phyloP scores from a whole-genome alignment of 345 rosid species.

The Acer negundo region DNA sequence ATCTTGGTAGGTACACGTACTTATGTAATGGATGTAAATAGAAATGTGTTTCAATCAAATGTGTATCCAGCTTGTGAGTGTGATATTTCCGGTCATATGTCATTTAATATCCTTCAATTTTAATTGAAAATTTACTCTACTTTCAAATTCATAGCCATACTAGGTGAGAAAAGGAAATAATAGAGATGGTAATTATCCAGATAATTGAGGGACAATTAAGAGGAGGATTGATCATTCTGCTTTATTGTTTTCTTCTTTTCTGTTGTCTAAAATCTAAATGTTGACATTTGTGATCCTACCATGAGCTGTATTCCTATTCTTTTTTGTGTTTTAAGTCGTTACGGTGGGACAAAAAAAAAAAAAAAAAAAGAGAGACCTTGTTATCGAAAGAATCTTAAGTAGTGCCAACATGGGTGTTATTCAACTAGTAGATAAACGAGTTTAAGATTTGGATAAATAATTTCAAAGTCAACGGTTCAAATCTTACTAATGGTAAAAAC shows the following conservation, averaged over 20 bases:
- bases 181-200: too few species aligned
- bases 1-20: not conserved
- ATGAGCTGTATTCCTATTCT: conserved; percentile 19
- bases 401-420: not conserved
- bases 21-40: too few species aligned
- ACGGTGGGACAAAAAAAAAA: conserved; percentile 5
- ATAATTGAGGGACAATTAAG: not conserved
- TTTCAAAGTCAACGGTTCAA: too few species aligned
- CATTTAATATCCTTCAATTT: not conserved
- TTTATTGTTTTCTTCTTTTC: not conserved
- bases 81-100: not conserved
- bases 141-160: not conserved
- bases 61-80: not conserved
- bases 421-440: too few species aligned
- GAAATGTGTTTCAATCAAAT: not conserved
- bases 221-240: not conserved
- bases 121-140: not conserved
- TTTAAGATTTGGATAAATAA: too few species aligned
- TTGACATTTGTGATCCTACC: conserved; percentile 1
- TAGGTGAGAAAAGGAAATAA: not conserved
- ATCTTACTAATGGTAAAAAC: too few species aligned
- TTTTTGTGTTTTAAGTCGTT: not conserved
- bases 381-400: not conserved
- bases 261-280: not conserved
- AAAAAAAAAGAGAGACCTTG: not conserved